phyloP scores from a whole-genome alignment of 2,329 filamentous ascomycete species.

The Botryotinia globosa region DNA sequence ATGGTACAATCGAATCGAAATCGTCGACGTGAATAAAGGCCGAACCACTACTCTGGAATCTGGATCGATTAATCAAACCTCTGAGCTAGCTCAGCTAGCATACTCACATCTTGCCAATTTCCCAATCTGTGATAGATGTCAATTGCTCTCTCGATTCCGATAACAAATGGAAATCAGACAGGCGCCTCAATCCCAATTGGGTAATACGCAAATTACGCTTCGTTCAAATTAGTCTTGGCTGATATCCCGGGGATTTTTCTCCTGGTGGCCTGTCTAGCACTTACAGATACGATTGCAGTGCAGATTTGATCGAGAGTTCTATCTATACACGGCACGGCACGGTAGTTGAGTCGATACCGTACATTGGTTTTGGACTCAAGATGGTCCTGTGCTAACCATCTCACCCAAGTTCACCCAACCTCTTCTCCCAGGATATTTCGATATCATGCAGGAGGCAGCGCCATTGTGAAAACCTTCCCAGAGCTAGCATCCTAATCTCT shows the following conservation, averaged over 20 bases:
- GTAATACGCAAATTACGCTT: background rate
- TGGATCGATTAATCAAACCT: background rate
- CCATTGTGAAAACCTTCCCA: background rate
- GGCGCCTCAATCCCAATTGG: background rate
- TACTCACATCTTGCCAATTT: background rate
- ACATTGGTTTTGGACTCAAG: background rate
- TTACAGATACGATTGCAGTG: conserved; percentile 1
- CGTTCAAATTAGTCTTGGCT: background rate
- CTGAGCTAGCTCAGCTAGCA: background rate
- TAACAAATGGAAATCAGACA: background rate
- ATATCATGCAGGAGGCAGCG: background rate
- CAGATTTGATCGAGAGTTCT: background rate
- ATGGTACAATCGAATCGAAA: background rate
- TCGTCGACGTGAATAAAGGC: background rate
- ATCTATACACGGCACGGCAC: background rate
- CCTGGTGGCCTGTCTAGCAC: background rate
- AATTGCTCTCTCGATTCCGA: background rate
- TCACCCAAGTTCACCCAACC: background rate
- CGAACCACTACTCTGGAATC: conserved; percentile 1
- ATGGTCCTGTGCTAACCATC: background rate
- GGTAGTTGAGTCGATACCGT: background rate
- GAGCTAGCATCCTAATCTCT: background rate
- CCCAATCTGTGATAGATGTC: background rate
- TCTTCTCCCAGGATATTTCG: background rate
- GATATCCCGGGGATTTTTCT: background rate